Conservation (phyloP, 2,329 filamentous ascomycete species). For the Nigrospora oryzae region DNA sequence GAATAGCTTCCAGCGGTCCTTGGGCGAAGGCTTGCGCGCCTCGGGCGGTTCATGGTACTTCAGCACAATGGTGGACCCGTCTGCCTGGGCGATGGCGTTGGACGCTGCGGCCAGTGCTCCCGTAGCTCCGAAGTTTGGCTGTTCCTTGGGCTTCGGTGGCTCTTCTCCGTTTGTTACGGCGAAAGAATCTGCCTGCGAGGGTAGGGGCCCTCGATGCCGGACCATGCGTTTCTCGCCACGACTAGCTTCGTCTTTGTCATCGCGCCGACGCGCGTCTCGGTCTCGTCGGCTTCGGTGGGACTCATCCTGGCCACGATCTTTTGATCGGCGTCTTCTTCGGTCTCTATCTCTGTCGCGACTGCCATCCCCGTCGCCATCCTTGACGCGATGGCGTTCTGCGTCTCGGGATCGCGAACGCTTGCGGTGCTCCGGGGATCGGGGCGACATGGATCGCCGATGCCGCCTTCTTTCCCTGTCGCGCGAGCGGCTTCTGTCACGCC, state of each 20-base stretch:
- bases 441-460: constrained; percentile 17
- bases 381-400: constrained; percentile 15
- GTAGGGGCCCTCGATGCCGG: constrained; percentile 41
- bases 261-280: constrained; percentile 10
- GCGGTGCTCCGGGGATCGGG: constrained; percentile 8
- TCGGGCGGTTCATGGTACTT: constrained; percentile 97
- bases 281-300: constrained; percentile 11
- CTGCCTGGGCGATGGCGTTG: constrained; percentile 64
- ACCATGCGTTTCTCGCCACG: constrained; percentile 18
- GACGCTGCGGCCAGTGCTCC: constrained; percentile 82
- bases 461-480: constrained; percentile 10
- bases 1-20: constrained; percentile 80
- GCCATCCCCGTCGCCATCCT: constrained; percentile 21
- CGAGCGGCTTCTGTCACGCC: constrained; percentile 1
- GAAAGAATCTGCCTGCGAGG: constrained; percentile 52
- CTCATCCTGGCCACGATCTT: constrained; percentile 1
- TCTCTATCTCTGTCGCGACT: constrained; percentile 15
- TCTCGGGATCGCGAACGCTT: constrained; percentile 12
- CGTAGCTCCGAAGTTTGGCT: constrained; percentile 76
- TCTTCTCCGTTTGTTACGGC: constrained; percentile 42
- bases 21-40: constrained; percentile 75
- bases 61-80: constrained; percentile 68
- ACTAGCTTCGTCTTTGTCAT: constrained; percentile 5
- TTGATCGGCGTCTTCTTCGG: constrained; percentile 4
- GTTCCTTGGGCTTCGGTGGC: constrained; percentile 62